Percentiles rank a stretch among this genome's conserved stretches.
phyloP scores from a whole-genome alignment of 805 yeast species.

The Cephaloascus fragrans region DNA sequence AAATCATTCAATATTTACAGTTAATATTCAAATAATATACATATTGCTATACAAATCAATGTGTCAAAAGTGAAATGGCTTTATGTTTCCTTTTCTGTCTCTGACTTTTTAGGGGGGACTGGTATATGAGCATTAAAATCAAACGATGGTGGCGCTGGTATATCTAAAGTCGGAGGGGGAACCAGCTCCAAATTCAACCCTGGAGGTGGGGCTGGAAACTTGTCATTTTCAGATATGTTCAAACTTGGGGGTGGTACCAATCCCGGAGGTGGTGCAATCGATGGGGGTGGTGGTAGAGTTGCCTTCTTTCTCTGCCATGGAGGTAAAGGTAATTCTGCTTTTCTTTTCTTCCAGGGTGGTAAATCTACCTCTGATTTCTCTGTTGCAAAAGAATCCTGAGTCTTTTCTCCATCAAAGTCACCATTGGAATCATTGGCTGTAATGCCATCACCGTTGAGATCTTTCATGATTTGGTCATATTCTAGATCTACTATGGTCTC shows the following conservation, averaged over 20 bases:
- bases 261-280: conserved; percentile 1
- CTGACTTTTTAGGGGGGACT: no score
- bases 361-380: conserved; percentile 5
- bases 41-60: no score
- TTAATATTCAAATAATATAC: no score
- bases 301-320: conserved; percentile 13
- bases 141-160: no score
- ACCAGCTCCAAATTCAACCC: neutral
- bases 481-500: conserved; percentile 28
- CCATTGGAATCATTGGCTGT: neutral
- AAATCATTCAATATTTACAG: no score
- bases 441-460: conserved; percentile 17
- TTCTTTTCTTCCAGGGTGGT: conserved; percentile 19
- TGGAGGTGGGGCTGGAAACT: neutral
- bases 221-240: neutral
- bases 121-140: no score
- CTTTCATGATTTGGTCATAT: conserved; percentile 41
- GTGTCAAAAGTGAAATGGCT: no score
- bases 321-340: conserved; percentile 12
- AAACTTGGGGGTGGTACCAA: neutral
- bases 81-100: no score
- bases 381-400: neutral
- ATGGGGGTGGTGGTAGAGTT: conserved; percentile 3
- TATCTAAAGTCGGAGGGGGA: neutral
- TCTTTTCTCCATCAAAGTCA: neutral